Percentiles rank a stretch among this genome's conserved stretches.
These are phyloP conservation scores for Cyberlindnera suaveolens DNA, from an alignment of 805 yeast genomes.

Conservation along the genomic window DNA sequence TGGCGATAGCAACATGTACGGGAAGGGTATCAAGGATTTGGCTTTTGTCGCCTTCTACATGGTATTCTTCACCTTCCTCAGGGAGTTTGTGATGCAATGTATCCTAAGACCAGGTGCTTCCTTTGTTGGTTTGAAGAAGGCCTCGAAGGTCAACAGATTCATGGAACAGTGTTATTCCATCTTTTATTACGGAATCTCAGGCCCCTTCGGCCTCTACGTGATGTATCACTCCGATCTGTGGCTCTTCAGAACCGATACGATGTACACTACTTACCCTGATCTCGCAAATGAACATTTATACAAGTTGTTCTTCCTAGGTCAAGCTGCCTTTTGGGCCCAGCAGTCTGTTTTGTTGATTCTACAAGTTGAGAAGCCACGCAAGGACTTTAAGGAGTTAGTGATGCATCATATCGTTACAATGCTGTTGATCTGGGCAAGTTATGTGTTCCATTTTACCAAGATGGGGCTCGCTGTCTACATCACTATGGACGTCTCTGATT, in stretches of 20 bases:
- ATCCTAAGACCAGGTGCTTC: constrained; percentile 68
- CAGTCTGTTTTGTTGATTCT: constrained; percentile 78
- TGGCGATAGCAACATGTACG: constrained; percentile 63
- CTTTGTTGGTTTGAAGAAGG: constrained; percentile 39
- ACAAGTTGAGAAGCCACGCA: constrained; percentile 91
- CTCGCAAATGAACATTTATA: constrained; percentile 58
- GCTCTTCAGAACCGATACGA: constrained; percentile 80
- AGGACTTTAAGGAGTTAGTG: constrained; percentile 85
- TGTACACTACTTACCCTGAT: constrained; percentile 83
- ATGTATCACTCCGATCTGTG: constrained; percentile 82
- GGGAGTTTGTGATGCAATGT: constrained; percentile 88
- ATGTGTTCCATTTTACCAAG: constrained; percentile 93
- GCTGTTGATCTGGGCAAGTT: constrained; percentile 77
- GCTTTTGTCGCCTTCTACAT: constrained; percentile 74
- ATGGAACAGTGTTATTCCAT: constrained; percentile 90
- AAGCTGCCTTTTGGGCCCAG: constrained; percentile 97
- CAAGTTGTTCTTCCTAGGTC: constrained; percentile 81
- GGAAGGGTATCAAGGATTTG: constrained; percentile 82
- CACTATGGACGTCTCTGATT: constrained; percentile 95
- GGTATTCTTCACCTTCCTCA: constrained; percentile 79
- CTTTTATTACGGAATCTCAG: constrained; percentile 71
- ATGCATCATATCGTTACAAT: constrained; percentile 92
- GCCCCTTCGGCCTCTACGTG: constrained; percentile 84
- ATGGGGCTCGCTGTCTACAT: constrained; percentile 88
- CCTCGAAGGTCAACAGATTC: constrained; percentile 64